Evolutionary conservation across 2,329 filamentous ascomycete species (phyloP).

Genomic region (Aspergillus sp.): DNA sequence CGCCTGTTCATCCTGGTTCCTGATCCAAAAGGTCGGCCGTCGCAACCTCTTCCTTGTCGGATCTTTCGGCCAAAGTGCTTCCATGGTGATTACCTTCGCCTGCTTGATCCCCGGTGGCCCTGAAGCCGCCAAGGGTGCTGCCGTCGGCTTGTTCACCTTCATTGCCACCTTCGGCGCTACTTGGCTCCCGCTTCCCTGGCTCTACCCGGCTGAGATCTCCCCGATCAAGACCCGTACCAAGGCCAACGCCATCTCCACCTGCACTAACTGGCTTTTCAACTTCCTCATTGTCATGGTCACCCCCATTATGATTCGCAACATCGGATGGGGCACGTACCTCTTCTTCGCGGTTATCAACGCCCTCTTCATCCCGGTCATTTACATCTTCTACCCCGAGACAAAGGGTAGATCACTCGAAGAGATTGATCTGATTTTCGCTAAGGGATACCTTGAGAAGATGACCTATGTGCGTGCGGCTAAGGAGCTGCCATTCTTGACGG

Average conservation of each 20-base stretch:
- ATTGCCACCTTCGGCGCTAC: constrained; percentile 68
- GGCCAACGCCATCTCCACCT: constrained; percentile 54
- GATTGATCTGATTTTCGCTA: constrained; percentile 43
- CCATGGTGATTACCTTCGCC: constrained; percentile 37
- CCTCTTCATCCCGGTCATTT: constrained; percentile 51
- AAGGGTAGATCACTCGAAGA: constrained; percentile 46
- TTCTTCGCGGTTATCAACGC: constrained; percentile 44
- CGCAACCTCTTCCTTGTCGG: constrained; percentile 38
- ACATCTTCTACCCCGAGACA: constrained; percentile 56
- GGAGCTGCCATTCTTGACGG: not conserved
- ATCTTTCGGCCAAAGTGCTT: constrained; percentile 36
- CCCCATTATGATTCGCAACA: constrained; percentile 37
- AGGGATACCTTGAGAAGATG: constrained; percentile 40
- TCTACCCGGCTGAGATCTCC: constrained; percentile 52
- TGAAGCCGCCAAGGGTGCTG: constrained; percentile 36
- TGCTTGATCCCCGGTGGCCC: constrained; percentile 32
- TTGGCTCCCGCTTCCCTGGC: constrained; percentile 63
- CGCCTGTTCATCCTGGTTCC: constrained; percentile 32
- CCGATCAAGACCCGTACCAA: constrained; percentile 56
- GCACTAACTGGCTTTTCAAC: constrained; percentile 57
- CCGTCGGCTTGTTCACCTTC: constrained; percentile 67
- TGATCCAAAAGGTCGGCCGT: constrained; percentile 44
- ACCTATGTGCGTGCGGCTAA: not conserved
- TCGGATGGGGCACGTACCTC: constrained; percentile 43
- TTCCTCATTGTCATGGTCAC: constrained; percentile 56